phyloP scores from a whole-genome alignment of 305 asterid species.

The Fraxinus ornus region DNA sequence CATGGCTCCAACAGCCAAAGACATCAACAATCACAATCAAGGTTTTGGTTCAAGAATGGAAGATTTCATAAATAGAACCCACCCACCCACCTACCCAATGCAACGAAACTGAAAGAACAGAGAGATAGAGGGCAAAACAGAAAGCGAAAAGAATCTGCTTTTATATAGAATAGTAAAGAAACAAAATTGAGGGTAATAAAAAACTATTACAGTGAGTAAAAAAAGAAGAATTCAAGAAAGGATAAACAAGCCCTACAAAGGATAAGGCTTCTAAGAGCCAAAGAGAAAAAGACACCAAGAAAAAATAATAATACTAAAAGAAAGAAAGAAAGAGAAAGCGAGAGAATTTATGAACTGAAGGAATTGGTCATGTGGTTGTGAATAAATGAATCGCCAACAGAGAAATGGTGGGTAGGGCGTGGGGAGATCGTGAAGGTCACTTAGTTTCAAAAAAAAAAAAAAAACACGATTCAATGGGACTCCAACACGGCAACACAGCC shows the following conservation, averaged over 20 bases:
- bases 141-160: constrained; percentile 23
- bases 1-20: constrained; percentile 77
- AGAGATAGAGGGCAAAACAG: constrained; percentile 6
- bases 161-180: not conserved
- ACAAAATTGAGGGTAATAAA: not conserved
- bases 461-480: constrained; percentile 32
- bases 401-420: constrained; percentile 20
- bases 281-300: constrained; percentile 37
- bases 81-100: not conserved
- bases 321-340: too few species aligned
- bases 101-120: constrained; percentile 24
- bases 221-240: constrained; percentile 45
- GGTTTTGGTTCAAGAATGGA: constrained; percentile 3
- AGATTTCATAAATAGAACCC: constrained; percentile 10
- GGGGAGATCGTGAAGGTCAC: constrained; percentile 71
- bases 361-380: constrained; percentile 58
- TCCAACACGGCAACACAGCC: constrained; percentile 26
- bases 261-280: constrained; percentile 40
- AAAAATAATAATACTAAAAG: constrained; percentile 26
- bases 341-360: constrained; percentile 22
- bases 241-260: constrained; percentile 33
- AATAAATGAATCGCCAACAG: constrained; percentile 26
- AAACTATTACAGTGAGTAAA: not conserved
- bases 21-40: constrained; percentile 43
- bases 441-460: not conserved